Evolutionary conservation across 192 early-diverging fungal species (phyloP), one percentile per base, ranked within the genome.

Genomic region (Phycomyces blakesleeanus): DNA sequence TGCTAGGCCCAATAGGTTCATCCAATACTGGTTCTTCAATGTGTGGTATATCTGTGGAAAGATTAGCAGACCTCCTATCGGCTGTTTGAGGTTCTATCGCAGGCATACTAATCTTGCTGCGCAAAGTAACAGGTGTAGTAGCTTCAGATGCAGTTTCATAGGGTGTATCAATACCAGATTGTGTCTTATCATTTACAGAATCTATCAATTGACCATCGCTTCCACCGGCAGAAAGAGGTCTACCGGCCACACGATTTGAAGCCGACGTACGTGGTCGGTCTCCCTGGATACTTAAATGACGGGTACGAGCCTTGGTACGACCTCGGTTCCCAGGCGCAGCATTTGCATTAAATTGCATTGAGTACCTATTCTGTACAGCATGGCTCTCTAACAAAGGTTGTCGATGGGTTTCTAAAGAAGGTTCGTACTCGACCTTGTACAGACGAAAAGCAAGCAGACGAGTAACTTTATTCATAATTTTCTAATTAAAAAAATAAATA

Each of bases 401-500:
- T 20, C 14, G 18, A 27, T 7, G 47, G 14, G 37, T 51, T 26
- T 22, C 37, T 20, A 15, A 16, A 15, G 21, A 34, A 20, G 51
- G 51, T 40, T 91, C 90, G 49, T 82, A 66, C 57, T 91, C 86
- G 18, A 89, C 80, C 39, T 79, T 61, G 57, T 85, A 88, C 5
- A 84, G 64, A 25, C 86, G 77, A 27, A 67, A 62, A 0, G 85
- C 74, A 9, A 91, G 21, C 38, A 88, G 41, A 44, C 78, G 77
- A 1, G 90, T 89, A 38, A 92, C 50, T 64, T 83, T 77, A 39
- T 73, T 50, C 67, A 88, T 81, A 39, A 77, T 80, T 74, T 78
- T 83, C 87, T 90, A 69, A 59, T 21, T 1, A 0, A 51, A 63
- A 37, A 55, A 41, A 34, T 25, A 58, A 41, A 41, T 41, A 41